Conservation (phyloP, 345 rosid genomes). For the Gossypium raimondii region DNA sequence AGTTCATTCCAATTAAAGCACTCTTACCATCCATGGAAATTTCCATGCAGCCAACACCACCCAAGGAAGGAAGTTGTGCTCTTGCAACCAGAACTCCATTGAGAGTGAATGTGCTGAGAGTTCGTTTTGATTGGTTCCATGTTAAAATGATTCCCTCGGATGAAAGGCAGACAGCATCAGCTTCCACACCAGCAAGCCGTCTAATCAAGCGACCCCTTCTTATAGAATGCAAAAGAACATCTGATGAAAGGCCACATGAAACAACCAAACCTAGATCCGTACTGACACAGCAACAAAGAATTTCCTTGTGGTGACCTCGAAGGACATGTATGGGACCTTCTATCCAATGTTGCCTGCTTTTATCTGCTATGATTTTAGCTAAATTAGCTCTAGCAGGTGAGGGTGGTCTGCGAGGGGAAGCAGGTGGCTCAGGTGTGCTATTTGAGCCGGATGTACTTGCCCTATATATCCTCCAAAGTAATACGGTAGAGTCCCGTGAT, state of each 20-base stretch:
- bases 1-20: conserved; percentile 71
- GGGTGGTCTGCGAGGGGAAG: conserved; percentile 36
- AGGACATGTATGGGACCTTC: conserved; percentile 97
- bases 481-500: conserved; percentile 72
- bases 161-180: conserved; percentile 79
- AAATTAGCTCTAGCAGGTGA: conserved; percentile 36
- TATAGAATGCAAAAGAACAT: conserved; percentile 71
- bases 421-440: conserved; percentile 46
- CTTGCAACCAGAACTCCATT: conserved; percentile 66
- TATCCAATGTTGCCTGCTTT: conserved; percentile 54
- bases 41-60: conserved; percentile 75
- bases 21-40: conserved; percentile 70
- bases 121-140: conserved; percentile 58
- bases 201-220: conserved; percentile 84
- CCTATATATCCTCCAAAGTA: conserved; percentile 88
- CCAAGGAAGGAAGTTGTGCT: conserved; percentile 59
- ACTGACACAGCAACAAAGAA: conserved; percentile 72
- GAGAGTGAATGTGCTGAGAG: conserved; percentile 66
- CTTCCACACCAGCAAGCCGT: conserved; percentile 70
- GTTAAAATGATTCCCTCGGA: conserved; percentile 73
- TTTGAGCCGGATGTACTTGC: conserved; percentile 42
- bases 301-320: conserved; percentile 71
- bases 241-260: conserved; percentile 65
- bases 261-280: conserved; percentile 81
- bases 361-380: conserved; percentile 47